Percentiles rank a stretch among this genome's conserved stretches.
Evolutionary conservation across 257 asterid genomes (phyloP).

Genomic region (Scutellaria baicalensis): DNA sequence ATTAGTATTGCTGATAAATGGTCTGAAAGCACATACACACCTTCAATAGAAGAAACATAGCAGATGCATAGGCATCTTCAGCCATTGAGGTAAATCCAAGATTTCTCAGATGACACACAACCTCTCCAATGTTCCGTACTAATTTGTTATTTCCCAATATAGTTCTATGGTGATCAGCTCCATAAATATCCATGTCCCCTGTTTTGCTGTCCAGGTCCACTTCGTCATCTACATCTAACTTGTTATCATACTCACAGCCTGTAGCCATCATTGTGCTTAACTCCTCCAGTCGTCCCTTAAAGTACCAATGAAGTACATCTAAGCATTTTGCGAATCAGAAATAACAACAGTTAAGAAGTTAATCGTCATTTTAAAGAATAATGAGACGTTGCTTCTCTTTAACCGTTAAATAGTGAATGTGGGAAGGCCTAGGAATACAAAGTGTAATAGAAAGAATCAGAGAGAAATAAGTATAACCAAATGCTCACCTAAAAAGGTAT

Average conservation of each 20-base stretch:
- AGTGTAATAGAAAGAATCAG: background rate
- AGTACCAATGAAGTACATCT: conserved; percentile 91
- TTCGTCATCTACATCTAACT: conserved; percentile 40
- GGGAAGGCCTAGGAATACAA: background rate
- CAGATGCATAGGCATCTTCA: conserved; percentile 98
- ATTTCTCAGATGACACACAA: conserved; percentile 78
- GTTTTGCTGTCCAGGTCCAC: conserved; percentile 52
- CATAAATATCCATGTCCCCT: conserved; percentile 55
- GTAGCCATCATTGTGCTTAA: conserved; percentile 61
- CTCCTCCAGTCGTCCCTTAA: conserved; percentile 77
- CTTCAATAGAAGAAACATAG: conserved; percentile 78
- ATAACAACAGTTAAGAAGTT: conserved; percentile 12
- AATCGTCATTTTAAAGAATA: background rate
- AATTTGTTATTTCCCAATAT: conserved; percentile 53
- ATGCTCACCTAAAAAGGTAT: background rate
- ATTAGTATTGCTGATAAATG: conserved; percentile 5
- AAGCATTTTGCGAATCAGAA: conserved; percentile 21
- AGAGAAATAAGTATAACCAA: background rate
- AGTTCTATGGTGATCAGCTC: conserved; percentile 22
- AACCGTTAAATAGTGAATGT: background rate
- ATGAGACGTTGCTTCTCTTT: background rate
- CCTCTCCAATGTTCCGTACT: conserved; percentile 77
- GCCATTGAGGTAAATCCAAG: conserved; percentile 93
- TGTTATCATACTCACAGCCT: conserved; percentile 39
- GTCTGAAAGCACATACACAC: conserved; percentile 18